Evolutionary conservation across 2,329 filamentous ascomycete genomes (phyloP), one percentile per base, ranked within the genome.

Genomic region (Colletotrichum tropicale): DNA sequence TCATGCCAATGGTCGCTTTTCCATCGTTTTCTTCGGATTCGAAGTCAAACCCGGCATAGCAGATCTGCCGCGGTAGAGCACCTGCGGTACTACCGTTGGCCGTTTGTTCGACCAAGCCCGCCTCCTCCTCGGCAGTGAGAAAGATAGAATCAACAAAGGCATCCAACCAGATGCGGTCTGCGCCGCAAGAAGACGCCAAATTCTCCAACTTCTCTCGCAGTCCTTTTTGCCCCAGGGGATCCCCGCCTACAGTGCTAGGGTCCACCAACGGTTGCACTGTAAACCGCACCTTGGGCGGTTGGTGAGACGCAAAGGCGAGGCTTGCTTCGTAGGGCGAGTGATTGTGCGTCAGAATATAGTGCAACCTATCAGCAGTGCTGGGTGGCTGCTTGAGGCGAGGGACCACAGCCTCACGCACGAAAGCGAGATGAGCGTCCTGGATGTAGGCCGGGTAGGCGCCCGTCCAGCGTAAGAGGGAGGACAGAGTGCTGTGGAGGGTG

Each of bases 231-330:
- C 68, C 72, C 36, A 75, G 6, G 8, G 30, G 61, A 10, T 67
- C 68, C 10, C 13, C 55, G 1, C 24, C 38, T 12, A 24, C 8
- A 15, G 68, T 30, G 38, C 12, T 55, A 8, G 10, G 3, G 28
- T 71, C 26, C 12, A 66, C 38, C 8, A 75, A 38, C 15, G 68
- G 72, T 55, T 75, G 72, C 30, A 71, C 61, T 6, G 72, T 66
- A 28, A 75, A 71, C 6, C 68, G 62, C 24, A 71, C 72, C 16
- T 67, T 75, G 10, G 68, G 34, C 7, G 21, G 21, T 55, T 43
- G 38, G 24, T 43, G 68, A 55, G 52, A 43, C 8, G 61, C 28
- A 55, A 75, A 75, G 21, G 68, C 72, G n/a, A 71, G 12, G 61
- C 68, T 75, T 62, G 52, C 61, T 62, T 67, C 62, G 62, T 61